Evolutionary conservation across 2,329 filamentous ascomycete species (phyloP).

Genomic region (Penicillium vulpinum): DNA sequence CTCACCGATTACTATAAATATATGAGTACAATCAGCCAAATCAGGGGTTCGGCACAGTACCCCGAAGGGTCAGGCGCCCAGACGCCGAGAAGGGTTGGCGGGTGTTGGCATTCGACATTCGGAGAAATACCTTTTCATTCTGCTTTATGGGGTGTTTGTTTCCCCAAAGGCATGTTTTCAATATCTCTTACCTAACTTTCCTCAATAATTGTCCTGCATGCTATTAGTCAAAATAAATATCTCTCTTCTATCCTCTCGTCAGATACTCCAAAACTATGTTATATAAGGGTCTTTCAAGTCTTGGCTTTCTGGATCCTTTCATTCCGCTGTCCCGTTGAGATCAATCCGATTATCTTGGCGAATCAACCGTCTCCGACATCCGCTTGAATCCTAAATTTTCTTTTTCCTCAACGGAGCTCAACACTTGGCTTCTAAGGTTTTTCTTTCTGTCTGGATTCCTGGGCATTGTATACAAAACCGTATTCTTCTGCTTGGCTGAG

Average conservation of each 20-base stretch:
- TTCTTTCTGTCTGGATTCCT: constrained; percentile 1
- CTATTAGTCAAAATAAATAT: constrained; percentile 1
- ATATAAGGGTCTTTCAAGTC: constrained; percentile 5
- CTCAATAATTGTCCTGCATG: neutral
- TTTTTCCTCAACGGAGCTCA: constrained; percentile 1
- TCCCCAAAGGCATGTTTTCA: no score
- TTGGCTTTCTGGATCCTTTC: constrained; percentile 7
- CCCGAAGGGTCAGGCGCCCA: constrained; percentile 12
- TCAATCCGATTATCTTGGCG: neutral
- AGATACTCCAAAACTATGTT: neutral
- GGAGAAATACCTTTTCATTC: constrained; percentile 1
- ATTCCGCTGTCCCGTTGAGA: constrained; percentile 11
- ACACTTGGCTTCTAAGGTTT: constrained; percentile 5
- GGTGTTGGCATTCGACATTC: constrained; percentile 12
- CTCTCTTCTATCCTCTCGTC: neutral
- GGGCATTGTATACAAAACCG: constrained; percentile 11
- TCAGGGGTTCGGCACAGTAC: neutral
- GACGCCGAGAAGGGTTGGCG: constrained; percentile 19
- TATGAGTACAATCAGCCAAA: neutral
- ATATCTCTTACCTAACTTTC: constrained; percentile 20
- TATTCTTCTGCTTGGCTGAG: constrained; percentile 17
- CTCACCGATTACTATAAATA: neutral
- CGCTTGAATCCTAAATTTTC: neutral
- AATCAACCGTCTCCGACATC: neutral
- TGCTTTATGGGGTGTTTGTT: no score